Evolutionary conservation across 2,329 filamentous ascomycete genomes (phyloP), one percentile per base, ranked within the genome.

Genomic region (Calonectria henricotiae): DNA sequence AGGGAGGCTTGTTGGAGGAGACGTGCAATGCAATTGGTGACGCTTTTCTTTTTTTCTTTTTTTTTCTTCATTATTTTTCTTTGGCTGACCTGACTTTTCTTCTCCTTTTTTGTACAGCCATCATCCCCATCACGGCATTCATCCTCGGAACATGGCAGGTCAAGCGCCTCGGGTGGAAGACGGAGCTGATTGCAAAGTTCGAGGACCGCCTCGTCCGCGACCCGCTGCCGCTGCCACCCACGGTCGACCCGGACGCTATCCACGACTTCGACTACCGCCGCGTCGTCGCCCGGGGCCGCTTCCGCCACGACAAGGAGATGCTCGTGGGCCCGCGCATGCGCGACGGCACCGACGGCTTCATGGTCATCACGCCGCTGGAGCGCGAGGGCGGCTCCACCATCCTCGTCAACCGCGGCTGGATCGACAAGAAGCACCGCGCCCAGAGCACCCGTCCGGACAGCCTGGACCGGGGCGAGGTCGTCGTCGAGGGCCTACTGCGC

Each of bases 231-330:
- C 86, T 99, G 0, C 96, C 96, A 4, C 92, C 94, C 2, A 89
- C 90, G 65, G 88, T 99, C 73, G 95, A 98, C 80, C 92, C 94
- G 0, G 85, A 87, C n/a, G 94, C 92, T 11, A 88, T 98, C 75
- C 86, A 90, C 74, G 94, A 97, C 43, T 99, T 99, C 81, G 96
- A 99, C 82, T 98, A 96, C 84, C 89, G 96, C 71, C 89, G 94
- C 67, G 93, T 99, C 61, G 89, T 90, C 72, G 92, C 94, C 12
- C 89, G 86, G 0, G 96, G 96, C 11, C 85, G 83, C 67, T 91
- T 94, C 75, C 86, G 93, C 44, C 96, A 99, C 83, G 95, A 98
- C 80, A 90, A 93, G 81, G 96, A 99, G 86, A 99, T 99, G 95
- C 87, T 99, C 63, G 91, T 99, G 70, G 96, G 96, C 0, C 96